These are phyloP conservation scores for Reticulascus tulasneorum DNA, from an alignment of 2,329 filamentous ascomycete genomes.

Conservation along the genomic window DNA sequence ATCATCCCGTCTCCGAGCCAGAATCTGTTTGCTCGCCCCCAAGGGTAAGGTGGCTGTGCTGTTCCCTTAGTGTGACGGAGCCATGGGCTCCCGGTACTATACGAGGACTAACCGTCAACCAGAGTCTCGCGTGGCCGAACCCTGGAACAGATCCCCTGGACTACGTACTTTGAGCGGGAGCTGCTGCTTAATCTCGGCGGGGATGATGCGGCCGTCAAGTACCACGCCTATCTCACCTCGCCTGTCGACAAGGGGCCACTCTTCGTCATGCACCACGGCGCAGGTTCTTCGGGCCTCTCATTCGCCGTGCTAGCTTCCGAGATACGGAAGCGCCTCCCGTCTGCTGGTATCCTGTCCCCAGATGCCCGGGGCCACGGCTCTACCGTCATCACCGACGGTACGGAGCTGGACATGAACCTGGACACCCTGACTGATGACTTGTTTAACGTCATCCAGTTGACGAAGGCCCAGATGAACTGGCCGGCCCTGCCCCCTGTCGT, in stretches of 20 bases:
- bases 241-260: slow-evolving; percentile 72
- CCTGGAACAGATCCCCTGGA: slow-evolving; percentile 73
- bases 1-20: slow-evolving; percentile 74
- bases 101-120: too few relatives aligned
- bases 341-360: slow-evolving; percentile 77
- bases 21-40: slow-evolving; percentile 68
- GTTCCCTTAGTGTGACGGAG: background rate
- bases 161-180: slow-evolving; percentile 85
- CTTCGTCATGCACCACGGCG: slow-evolving; percentile 92
- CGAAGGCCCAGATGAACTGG: slow-evolving; percentile 70
- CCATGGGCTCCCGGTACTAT: too few relatives aligned
- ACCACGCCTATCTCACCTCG: slow-evolving; percentile 86
- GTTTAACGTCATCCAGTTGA: slow-evolving; percentile 62
- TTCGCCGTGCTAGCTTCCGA: slow-evolving; percentile 80
- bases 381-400: slow-evolving; percentile 46
- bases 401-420: slow-evolving; percentile 63
- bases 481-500: slow-evolving; percentile 67
- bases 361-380: slow-evolving; percentile 86
- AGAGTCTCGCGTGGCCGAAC: slow-evolving; percentile 40
- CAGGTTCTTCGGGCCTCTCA: slow-evolving; percentile 81
- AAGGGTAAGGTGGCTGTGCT: slow-evolving; percentile 48
- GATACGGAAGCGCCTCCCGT: slow-evolving; percentile 71
- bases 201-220: slow-evolving; percentile 43
- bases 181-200: slow-evolving; percentile 58
- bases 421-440: slow-evolving; percentile 71